Evolutionary conservation across 371 early-diverging fungal species (phyloP), one percentile per base, ranked within the genome.

Genomic region (Quaeritorhiza haematococci): DNA sequence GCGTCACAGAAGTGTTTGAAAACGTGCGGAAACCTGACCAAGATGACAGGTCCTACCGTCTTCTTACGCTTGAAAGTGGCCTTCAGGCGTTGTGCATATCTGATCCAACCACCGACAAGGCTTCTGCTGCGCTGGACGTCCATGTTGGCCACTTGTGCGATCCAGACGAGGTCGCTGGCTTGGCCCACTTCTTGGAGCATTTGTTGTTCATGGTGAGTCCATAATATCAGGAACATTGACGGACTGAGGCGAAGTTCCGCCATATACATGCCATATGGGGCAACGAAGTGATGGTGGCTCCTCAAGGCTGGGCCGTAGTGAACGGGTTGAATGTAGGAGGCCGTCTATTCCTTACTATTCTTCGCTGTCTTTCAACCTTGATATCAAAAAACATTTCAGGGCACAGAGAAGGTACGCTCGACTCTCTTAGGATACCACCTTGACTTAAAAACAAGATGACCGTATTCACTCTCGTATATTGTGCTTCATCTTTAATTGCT

Each of bases 171-270:
- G 73, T 87, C 35, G 89, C 87, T 63, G 99, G 99, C 0, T 72
- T 99, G 57, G 98, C 98, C 13, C 99, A 99, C 74, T 99, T 98
- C 68, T 90, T 92, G 68, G 99, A 99, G 69, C 99, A 99, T 71
- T 69, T 99, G 67, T 76, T 95, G 38, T 95, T 96, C 70, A 88
- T 96, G 93, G 38, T 38, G n/a, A 73, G 75, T 3, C 62, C 71
- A 23, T 10, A 15, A 10, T 19, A n/a, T n/a, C n/a, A n/a, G n/a
- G n/a, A n/a, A n/a, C n/a, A n/a, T n/a, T n/a, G n/a, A n/a, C n/a
- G n/a, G n/a, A n/a, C n/a, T n/a, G n/a, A n/a, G n/a, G n/a, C n/a
- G n/a, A n/a, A n/a, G n/a, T n/a, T n/a, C n/a, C n/a, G n/a, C n/a
- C n/a, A n/a, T n/a, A n/a, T n/a, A n/a, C n/a, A n/a, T n/a, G n/a